Base-by-base conservation (phyloP, 768 basidiomycete genomes). In the Lyophyllum decastes region DNA sequence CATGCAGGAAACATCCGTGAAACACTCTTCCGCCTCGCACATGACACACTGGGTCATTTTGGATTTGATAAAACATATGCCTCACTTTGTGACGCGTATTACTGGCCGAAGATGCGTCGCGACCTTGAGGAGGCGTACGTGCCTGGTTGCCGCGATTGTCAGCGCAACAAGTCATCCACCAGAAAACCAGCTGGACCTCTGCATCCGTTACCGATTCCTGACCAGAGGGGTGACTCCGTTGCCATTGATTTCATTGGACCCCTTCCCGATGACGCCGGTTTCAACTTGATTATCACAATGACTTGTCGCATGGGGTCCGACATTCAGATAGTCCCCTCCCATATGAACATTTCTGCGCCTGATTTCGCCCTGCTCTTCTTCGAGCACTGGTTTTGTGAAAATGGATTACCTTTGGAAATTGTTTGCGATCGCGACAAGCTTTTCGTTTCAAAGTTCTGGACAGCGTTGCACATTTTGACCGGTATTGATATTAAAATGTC, bases 331-430 rank as follows among this genome's bases (percentile, higher is more conserved):
- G 49, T 65, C 0, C 61, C 68, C 0, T 46, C 40, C 0, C 35
- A 24, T 0, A 59, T 52, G 0, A 49, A 58, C 19, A 43, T 61
- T 11, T 57, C 64, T 2, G 68, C 72, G 0, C 50, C 47, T 10
- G 51, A 67, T 0, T 22, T 69, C 1, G 72, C 70, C 0, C 41
- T 22, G 0, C 12, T 69, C 0, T 67, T 73, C 22, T 73, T 73
- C 35, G 55, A 69, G 12, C 26, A 71, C 16, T 72, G 68, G 70
- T 75, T 70, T 53, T 72, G 71, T 47, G 61, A 74, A 43, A 73
- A 75, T 61, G 74, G 78, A 0, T 43, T 78, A 0, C 74, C 69
- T 46, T n/a, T 6, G 16, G 22, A 1, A 61, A 74, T 61, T 62
- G 68, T 43, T 54, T 64, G 19, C 78, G 70, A 38, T 12, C 35